phyloP scores from a whole-genome alignment of 495 filamentous ascomycete species.

The Trichoderma asperelloides region DNA sequence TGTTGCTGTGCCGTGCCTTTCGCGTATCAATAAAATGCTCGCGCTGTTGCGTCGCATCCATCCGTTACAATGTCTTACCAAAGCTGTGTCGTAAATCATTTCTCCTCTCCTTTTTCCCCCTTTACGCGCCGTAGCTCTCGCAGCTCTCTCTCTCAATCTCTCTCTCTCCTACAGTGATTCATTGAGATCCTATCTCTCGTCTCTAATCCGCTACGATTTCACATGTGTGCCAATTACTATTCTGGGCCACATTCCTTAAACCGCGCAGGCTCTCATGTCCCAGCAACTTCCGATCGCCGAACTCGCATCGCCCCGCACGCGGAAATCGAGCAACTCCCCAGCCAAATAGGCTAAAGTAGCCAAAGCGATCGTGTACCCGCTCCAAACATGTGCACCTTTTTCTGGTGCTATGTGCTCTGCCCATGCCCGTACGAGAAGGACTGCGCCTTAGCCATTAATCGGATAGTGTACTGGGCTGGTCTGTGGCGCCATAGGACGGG shows the following conservation, averaged over 20 bases:
- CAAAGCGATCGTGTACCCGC: no score
- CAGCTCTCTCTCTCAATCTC: background rate
- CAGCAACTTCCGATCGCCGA: background rate
- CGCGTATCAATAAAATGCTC: background rate
- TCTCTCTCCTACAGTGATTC: background rate
- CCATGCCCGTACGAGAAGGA: conserved; percentile 4
- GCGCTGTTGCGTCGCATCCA: background rate
- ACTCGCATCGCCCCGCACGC: conserved; percentile 3
- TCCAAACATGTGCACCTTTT: conserved; percentile 5
- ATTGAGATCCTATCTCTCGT: background rate
- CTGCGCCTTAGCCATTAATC: background rate
- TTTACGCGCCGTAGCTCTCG: background rate
- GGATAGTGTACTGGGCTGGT: background rate
- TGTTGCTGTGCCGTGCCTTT: background rate
- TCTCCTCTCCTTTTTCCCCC: background rate
- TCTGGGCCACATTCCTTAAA: background rate
- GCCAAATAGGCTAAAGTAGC: background rate
- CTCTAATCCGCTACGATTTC: no score
- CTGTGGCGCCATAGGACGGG: background rate
- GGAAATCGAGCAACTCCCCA: background rate
- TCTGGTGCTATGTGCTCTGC: conserved; percentile 1
- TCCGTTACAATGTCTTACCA: background rate
- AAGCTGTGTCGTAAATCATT: background rate
- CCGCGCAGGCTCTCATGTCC: background rate
- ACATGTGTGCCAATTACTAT: no score